These are phyloP conservation scores for Debaryomyces fabryi DNA, from an alignment of 1,139 yeast genomes.

Conservation along the genomic window DNA sequence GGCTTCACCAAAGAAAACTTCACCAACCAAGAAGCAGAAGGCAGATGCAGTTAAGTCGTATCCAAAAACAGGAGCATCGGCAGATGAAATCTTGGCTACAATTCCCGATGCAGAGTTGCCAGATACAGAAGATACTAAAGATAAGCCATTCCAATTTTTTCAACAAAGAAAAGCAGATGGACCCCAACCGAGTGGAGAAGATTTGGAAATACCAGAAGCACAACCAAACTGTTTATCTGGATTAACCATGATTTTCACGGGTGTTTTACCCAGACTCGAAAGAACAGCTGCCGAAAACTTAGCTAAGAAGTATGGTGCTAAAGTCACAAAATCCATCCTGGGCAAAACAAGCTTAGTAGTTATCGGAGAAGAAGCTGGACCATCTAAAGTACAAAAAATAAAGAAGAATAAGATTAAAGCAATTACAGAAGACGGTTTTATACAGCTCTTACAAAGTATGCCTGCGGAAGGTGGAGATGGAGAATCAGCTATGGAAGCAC, in stretches of 20 bases:
- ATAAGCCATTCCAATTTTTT: slow-evolving; percentile 57
- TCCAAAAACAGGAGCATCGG: slow-evolving; percentile 32
- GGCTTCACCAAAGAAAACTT: slow-evolving; percentile 13
- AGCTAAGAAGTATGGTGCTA: slow-evolving; percentile 91
- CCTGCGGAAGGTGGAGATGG: slow-evolving; percentile 94
- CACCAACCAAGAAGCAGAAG: slow-evolving; percentile 13
- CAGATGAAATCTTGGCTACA: slow-evolving; percentile 55
- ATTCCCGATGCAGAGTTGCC: slow-evolving; percentile 76
- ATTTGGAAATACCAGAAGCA: slow-evolving; percentile 66
- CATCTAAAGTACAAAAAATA: slow-evolving; percentile 86
- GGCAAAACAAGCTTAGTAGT: slow-evolving; percentile 88
- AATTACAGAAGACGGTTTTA: slow-evolving; percentile 84
- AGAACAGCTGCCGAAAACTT: slow-evolving; percentile 74
- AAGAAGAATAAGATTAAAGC: slow-evolving; percentile 74
- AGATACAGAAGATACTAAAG: slow-evolving; percentile 42
- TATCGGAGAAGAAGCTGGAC: slow-evolving; percentile 96
- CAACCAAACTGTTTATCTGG: slow-evolving; percentile 84
- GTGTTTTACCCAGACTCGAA: slow-evolving; percentile 77
- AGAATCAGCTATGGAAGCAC: slow-evolving; percentile 71
- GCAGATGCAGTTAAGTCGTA: slow-evolving; percentile 9
- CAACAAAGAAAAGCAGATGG: slow-evolving; percentile 46
- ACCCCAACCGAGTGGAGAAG: slow-evolving; percentile 27
- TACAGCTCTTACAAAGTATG: slow-evolving; percentile 72
- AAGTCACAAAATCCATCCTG: slow-evolving; percentile 84
- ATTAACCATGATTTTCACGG: slow-evolving; percentile 90